Base-by-base conservation (phyloP, 2,329 filamentous ascomycete species). In the Cercospora berteroae region DNA sequence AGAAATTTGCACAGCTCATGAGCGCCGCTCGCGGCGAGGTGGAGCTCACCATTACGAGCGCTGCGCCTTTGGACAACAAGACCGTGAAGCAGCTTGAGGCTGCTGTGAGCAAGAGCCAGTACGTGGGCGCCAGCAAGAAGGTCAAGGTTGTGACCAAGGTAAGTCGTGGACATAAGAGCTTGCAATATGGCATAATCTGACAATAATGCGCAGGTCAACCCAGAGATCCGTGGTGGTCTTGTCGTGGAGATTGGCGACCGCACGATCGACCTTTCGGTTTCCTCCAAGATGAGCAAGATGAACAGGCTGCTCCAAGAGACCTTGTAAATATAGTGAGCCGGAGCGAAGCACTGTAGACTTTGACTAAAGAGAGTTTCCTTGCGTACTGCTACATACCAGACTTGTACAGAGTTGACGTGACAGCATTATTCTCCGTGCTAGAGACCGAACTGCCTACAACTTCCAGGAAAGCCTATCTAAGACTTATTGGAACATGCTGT, bases 241-340 rank as follows among this genome's bases (percentile, higher is more conserved):
- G 83, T 99, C 73, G 94, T 99, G 79, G 94, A 98, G 85, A 91
- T 98, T 75, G 94, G 94, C 78, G 94, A 98, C 87, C 91, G 94
- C 80, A 98, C 94, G 81, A 97, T 99, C 80, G 95, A 99, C 84
- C 90, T 97, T 76, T 95, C 91, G 83, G 94, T 99, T 78, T 94
- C 94, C 60, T 86, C 91, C 81, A 96, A 94, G 88, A 90, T 99
- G 83, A 88, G 92, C 81, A 96, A 93, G 89, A 92, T 99, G 88
- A 99, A 99, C 92, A 99, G 98, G 90, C 90, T 97, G 81, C 91
- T 99, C 80, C 94, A 88, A 76, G 95, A 99, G 84, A 87, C 90
- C 82, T 86, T 99, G 91, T 99, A 97, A 92, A 93, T 82, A 80
- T 78, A 69, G 71, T 71, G 69, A 65, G 63, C 63, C 64, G 55